phyloP scores from a whole-genome alignment of 352 stramenopile genomes.

The Thalassiosira hispida region DNA sequence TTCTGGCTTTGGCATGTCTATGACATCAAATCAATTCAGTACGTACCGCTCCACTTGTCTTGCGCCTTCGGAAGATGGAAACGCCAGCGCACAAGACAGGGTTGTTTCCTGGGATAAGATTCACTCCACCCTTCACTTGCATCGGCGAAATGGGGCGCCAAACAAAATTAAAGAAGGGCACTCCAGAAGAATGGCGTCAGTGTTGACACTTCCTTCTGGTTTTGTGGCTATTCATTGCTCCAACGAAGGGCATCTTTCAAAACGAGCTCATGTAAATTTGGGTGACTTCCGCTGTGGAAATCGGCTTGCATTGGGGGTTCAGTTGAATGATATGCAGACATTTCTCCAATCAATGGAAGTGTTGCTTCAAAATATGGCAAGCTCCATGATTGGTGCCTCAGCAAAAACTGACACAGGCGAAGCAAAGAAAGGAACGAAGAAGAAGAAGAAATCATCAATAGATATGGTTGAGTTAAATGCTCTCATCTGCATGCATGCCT shows the following conservation, averaged over 20 bases:
- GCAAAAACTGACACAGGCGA: not conserved
- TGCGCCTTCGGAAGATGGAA: not conserved
- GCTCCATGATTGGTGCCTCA: slow-evolving; percentile 11
- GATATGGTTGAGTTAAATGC: slow-evolving; percentile 40
- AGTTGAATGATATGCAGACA: slow-evolving; percentile 29
- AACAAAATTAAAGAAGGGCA: not conserved
- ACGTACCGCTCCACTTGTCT: slow-evolving; percentile 25
- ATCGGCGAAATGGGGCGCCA: not conserved
- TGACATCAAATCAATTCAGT: slow-evolving; percentile 23
- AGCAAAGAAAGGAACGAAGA: slow-evolving; percentile 24
- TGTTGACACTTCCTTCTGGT: slow-evolving; percentile 38
- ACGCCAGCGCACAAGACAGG: slow-evolving; percentile 16
- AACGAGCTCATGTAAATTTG: slow-evolving; percentile 15
- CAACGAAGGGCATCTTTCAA: slow-evolving; percentile 3
- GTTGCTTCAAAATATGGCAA: slow-evolving; percentile 37
- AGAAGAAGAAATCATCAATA: slow-evolving; percentile 38
- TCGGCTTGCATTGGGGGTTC: slow-evolving; percentile 29
- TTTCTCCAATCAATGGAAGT: slow-evolving; percentile 33
- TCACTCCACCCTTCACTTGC: slow-evolving; percentile 33
- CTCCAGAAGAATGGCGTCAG: slow-evolving; percentile 15
- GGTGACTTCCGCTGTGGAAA: slow-evolving; percentile 17
- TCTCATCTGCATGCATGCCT: slow-evolving; percentile 29
- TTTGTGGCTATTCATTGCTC: slow-evolving; percentile 24
- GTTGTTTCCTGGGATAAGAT: slow-evolving; percentile 46
- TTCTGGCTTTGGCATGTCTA: slow-evolving; percentile 29